A percentile compares a stretch with the other conserved stretches of the same genome.
Conservation (phyloP, 2,329 filamentous ascomycete genomes). For the Microdochium nivale region DNA sequence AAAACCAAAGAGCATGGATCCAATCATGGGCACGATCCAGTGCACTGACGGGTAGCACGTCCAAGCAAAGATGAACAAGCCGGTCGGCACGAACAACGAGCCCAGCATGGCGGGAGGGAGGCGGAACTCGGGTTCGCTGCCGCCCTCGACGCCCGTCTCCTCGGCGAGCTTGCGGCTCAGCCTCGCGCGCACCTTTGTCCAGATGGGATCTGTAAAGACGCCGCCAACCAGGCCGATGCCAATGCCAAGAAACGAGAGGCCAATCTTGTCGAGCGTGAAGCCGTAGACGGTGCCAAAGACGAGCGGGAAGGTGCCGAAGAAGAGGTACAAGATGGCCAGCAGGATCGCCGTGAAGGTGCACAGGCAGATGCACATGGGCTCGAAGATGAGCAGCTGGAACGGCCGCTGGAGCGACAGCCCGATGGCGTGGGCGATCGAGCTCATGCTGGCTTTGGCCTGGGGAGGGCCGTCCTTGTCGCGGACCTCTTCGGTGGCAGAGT, state of each 20-base stretch:
- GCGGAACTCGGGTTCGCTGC: conserved; percentile 78
- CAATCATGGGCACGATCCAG: conserved; percentile 71
- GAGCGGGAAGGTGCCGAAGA: conserved; percentile 80
- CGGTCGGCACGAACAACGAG: conserved; percentile 68
- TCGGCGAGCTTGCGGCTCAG: conserved; percentile 24
- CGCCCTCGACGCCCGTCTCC: conserved; percentile 31
- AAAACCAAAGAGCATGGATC: conserved; percentile 60
- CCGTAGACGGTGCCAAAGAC: conserved; percentile 68
- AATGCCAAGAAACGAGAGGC: conserved; percentile 69
- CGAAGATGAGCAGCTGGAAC: conserved; percentile 69
- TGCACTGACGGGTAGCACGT: conserved; percentile 67
- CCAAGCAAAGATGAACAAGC: conserved; percentile 86
- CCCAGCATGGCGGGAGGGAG: conserved; percentile 69
- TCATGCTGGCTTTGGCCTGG: not conserved
- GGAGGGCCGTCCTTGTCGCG: conserved; percentile 30
- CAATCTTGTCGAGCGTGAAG: conserved; percentile 71
- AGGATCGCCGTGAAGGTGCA: conserved; percentile 77
- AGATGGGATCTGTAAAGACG: conserved; percentile 57
- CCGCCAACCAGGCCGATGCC: conserved; percentile 59
- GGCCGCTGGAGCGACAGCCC: conserved; percentile 55
- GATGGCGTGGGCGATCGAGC: conserved; percentile 54
- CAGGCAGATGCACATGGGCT: conserved; percentile 79
- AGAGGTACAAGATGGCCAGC: conserved; percentile 82
- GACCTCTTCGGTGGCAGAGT: conserved; percentile 67
- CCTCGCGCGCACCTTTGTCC: conserved; percentile 48